Percentiles rank a stretch among this genome's conserved stretches.
Conservation (phyloP, 116 monocot genomes). For the Papilionanthe hybrid region DNA sequence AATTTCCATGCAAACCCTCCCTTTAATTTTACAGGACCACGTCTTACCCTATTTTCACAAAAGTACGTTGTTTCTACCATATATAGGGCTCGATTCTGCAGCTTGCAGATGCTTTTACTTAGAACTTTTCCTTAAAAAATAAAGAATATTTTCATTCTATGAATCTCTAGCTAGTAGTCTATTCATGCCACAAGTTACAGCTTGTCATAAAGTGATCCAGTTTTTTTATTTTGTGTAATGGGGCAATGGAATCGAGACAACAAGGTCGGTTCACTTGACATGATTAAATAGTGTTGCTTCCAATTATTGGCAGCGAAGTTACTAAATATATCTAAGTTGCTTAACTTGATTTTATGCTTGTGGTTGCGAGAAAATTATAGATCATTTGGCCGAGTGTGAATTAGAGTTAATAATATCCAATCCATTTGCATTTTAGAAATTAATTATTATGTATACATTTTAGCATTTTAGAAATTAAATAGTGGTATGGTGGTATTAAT, state of each 20-base stretch:
- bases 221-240: not conserved
- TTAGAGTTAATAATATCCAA: no score
- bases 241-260: not conserved
- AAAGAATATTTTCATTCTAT: not conserved
- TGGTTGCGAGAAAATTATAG: no score
- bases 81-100: not conserved
- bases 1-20: no score
- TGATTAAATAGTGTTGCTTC: not conserved
- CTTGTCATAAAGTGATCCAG: no score
- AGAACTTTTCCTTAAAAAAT: not conserved
- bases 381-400: no score
- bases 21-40: no score
- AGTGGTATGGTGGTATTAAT: no score
- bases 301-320: not conserved
- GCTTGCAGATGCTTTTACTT: not conserved
- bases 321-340: not conserved
- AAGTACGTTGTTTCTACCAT: no score
- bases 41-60: no score
- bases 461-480: no score
- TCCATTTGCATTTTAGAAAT: no score
- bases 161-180: not conserved
- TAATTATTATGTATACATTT: no score
- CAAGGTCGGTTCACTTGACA: not conserved
- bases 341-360: not conserved
- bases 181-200: not conserved